Evolutionary conservation across 805 yeast genomes (phyloP).

Genomic region (Lachancea lanzarotensis): DNA sequence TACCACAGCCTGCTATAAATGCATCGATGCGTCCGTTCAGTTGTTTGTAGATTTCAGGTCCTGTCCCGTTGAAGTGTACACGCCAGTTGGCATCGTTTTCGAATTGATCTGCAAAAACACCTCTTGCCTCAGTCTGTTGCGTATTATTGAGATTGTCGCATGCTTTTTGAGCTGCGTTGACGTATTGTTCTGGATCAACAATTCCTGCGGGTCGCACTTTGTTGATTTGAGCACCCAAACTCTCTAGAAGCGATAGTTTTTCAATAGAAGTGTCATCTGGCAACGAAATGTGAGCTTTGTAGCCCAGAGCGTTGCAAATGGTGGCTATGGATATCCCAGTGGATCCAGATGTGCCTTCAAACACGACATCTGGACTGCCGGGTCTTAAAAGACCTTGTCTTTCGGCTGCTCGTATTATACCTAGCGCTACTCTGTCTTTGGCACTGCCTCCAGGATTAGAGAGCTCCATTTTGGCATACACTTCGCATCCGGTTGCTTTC

Average conservation of each 20-base stretch:
- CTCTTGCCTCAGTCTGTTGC: conserved; percentile 30
- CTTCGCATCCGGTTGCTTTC: conserved; percentile 65
- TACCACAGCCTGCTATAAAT: conserved; percentile 89
- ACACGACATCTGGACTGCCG: conserved; percentile 60
- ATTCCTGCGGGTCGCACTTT: conserved; percentile 92
- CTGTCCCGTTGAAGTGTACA: conserved; percentile 75
- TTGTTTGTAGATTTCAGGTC: conserved; percentile 86
- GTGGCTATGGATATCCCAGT: conserved; percentile 93
- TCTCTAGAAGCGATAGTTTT: conserved; percentile 61
- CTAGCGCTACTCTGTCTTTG: conserved; percentile 87
- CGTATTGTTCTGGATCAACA: conserved; percentile 89
- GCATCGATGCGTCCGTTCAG: conserved; percentile 58
- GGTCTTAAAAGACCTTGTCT: conserved; percentile 44
- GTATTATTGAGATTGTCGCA: conserved; percentile 45
- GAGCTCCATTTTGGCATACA: conserved; percentile 82
- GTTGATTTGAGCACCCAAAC: conserved; percentile 77
- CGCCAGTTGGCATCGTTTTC: conserved; percentile 91
- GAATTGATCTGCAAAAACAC: conserved; percentile 91
- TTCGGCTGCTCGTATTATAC: conserved; percentile 70
- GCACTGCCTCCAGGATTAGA: conserved; percentile 94
- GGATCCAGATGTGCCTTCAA: conserved; percentile 95
- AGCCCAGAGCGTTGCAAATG: conserved; percentile 83
- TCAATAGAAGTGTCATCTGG: conserved; percentile 92
- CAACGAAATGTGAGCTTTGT: conserved; percentile 83
- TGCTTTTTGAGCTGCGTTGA: conserved; percentile 71